Evolutionary conservation across 2,329 filamentous ascomycete genomes (phyloP), one percentile per base, ranked within the genome.

Genomic region (Fusarium domesticum): DNA sequence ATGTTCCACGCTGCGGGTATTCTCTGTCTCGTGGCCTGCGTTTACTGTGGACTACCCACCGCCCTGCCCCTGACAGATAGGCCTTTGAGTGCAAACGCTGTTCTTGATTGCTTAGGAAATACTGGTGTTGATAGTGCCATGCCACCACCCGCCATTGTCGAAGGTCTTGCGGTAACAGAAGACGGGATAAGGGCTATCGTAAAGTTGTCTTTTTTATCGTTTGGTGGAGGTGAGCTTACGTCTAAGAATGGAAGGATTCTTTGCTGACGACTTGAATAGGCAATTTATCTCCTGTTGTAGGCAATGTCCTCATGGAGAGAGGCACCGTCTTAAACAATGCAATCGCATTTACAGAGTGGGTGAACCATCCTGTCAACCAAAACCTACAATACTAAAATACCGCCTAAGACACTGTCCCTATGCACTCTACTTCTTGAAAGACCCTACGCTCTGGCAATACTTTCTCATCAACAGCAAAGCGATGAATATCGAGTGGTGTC

Each of bases 341-440:
- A 1, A 71, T 75, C 5, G 64, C 65, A 0, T 61, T 70, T 8
- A 75, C 71, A 3, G 71, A 75, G 69, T 72, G 57, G 17, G 65
- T 59, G 7, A 30, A 16, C 4, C n/a, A 36, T 3, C 10, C 10
- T 10, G 10, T 7, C 4, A 12, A 12, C 31, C 3, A 3, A 6
- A 3, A 0, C 15, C 18, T 2, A 15, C 18, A 18, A 23, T 10
- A 7, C 42, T 45, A 5, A 39, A 5, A 39, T 35, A 31, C 14
- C 7, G 23, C 6, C 3, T 4, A 37, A 73, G 69, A 48, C 65
- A 61, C 30, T 45, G 56, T 2, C 65, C 67, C 0, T 68, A 64
- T 39, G 62, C 66, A 0, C 34, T 66, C 4, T 66, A 67, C 39
- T 56, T 58, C 16, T 68, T 71, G 28, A 18, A 45, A 0, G 53